Evolutionary conservation across 2,329 filamentous ascomycete genomes (phyloP).

Genomic region (Cytospora schulzeri): DNA sequence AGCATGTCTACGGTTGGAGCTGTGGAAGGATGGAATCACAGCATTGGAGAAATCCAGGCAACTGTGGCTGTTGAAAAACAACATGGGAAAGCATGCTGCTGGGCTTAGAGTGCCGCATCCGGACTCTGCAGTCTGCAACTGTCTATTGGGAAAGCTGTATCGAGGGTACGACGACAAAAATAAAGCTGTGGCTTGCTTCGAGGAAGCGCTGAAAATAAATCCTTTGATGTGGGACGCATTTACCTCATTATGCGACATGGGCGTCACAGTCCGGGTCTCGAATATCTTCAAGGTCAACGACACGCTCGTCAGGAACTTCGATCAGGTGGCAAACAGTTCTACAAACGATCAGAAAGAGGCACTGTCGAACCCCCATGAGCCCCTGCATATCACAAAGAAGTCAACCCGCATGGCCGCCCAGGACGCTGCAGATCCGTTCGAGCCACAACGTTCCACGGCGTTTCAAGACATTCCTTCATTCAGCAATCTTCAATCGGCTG

Average conservation of each 20-base stretch:
- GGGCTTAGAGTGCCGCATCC: slow-evolving; percentile 73
- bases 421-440: slow-evolving; percentile 54
- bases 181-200: slow-evolving; percentile 83
- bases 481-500: slow-evolving; percentile 44
- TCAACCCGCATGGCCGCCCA: slow-evolving; percentile 40
- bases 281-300: slow-evolving; percentile 84
- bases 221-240: slow-evolving; percentile 99
- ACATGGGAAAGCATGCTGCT: slow-evolving; percentile 82
- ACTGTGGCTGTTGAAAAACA: slow-evolving; percentile 75
- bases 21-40: slow-evolving; percentile 76
- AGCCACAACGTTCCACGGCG: slow-evolving; percentile 44
- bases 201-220: slow-evolving; percentile 85
- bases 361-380: slow-evolving; percentile 42
- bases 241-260: slow-evolving; percentile 82
- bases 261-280: slow-evolving; percentile 75
- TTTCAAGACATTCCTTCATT: slow-evolving; percentile 44
- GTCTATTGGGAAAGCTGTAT: slow-evolving; percentile 85
- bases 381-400: slow-evolving; percentile 32
- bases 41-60: slow-evolving; percentile 80
- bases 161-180: slow-evolving; percentile 79
- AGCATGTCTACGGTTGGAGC: slow-evolving; percentile 77
- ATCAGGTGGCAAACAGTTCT: slow-evolving; percentile 39
- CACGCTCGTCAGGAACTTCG: slow-evolving; percentile 50
- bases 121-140: slow-evolving; percentile 81
- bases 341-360: slow-evolving; percentile 43